Evolutionary conservation across 495 filamentous ascomycete species (phyloP), one percentile per base, ranked within the genome.

Genomic region (Lentithecium fluviatile): DNA sequence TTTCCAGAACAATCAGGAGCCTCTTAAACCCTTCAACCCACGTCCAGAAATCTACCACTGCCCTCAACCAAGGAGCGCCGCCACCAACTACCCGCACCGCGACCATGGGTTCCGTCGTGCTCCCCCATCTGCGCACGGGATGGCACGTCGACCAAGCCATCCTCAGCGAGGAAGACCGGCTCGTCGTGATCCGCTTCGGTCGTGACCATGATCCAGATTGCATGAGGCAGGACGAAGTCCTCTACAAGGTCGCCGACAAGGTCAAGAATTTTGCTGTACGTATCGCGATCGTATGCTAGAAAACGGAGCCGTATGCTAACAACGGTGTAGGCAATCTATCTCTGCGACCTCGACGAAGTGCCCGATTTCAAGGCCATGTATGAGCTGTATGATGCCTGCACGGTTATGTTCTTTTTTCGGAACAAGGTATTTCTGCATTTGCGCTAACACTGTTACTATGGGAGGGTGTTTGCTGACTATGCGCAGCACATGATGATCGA

Each of bases 71-170:
- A n/a, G n/a, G n/a, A n/a, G n/a, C n/a, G n/a, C n/a, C n/a, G n/a
- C n/a, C n/a, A n/a, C n/a, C n/a, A n/a, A n/a, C n/a, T n/a, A n/a
- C n/a, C n/a, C n/a, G n/a, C n/a, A n/a, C n/a, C n/a, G n/a, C n/a
- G n/a, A 17, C 36, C 36, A 95, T 94, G 88, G 89, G 90, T 69
- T 95, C 91, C 51, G 88, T 96, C 52, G 88, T 96, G 15, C 83
- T 98, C 12, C 94, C 94, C 20, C 92, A 98, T 75, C 81, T 98
- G 34, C 80, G 83, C 50, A 94, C 89, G 15, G 94, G 89, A 64
- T 97, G 94, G 93, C 91, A 96, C 68, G 90, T 96, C 60, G 92
- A 96, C 77, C 91, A 96, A 77, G 89, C 89, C 49, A 95, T 95
- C 69, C 29, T 62, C 25, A 62, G 45, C 46, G 25, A 98, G 74